These are phyloP conservation scores for Dictyostelium citrinum DNA, from an alignment of 78 protist species.

Conservation along the genomic window DNA sequence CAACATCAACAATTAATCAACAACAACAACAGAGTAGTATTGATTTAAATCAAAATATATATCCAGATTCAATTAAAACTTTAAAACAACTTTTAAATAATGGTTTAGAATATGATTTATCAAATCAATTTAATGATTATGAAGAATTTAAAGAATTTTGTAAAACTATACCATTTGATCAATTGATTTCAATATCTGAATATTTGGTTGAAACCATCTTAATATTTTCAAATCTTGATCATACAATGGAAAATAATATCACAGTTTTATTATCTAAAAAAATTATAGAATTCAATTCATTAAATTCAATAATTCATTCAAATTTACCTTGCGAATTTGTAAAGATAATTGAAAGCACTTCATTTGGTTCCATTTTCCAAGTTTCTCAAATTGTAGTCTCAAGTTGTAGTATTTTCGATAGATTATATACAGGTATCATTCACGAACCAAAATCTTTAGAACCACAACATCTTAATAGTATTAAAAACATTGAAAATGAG, in stretches of 20 bases:
- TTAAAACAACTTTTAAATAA: neutral
- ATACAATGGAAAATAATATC: neutral
- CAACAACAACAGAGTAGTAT: neutral
- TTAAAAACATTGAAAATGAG: neutral
- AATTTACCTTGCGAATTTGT: neutral
- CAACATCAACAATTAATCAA: neutral
- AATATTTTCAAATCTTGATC: neutral
- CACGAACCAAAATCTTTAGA: slow-evolving; percentile 3
- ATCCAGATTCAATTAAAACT: slow-evolving; percentile 18
- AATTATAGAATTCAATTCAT: neutral
- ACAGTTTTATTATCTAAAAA: neutral
- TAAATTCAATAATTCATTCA: neutral
- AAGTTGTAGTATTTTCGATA: neutral
- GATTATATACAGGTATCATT: slow-evolving; percentile 2
- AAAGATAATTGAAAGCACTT: neutral
- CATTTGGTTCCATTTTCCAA: neutral
- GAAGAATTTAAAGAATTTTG: slow-evolving; percentile 18
- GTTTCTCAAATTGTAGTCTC: neutral
- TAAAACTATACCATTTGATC: slow-evolving; percentile 4
- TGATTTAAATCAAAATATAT: neutral
- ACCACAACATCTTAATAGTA: neutral
- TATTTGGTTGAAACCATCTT: slow-evolving; percentile 12
- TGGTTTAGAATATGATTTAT: neutral
- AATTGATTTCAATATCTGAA: neutral
- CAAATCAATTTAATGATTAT: neutral